phyloP scores from a whole-genome alignment of 352 stramenopile genomes.

The Phytophthora hibernalis region DNA sequence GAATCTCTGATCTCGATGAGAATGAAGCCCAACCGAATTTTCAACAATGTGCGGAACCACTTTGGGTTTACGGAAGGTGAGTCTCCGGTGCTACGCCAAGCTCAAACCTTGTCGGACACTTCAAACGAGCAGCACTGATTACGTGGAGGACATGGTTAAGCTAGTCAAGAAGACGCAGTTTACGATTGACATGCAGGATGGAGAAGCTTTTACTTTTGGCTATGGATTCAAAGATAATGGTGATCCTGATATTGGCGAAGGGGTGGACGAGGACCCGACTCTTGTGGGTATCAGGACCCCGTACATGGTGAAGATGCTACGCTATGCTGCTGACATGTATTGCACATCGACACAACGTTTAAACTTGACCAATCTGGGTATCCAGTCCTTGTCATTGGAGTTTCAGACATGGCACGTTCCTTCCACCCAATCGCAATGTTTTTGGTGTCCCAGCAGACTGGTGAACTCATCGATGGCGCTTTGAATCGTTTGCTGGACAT shows the following conservation, averaged over 20 bases:
- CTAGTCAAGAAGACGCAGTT: slow-evolving; percentile 3
- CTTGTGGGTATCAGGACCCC: background rate
- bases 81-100: background rate
- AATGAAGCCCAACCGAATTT: background rate
- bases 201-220: background rate
- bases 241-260: background rate
- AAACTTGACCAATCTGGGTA: slow-evolving; percentile 1
- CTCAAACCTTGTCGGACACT: background rate
- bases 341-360: background rate
- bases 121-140: background rate
- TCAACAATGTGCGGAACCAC: background rate
- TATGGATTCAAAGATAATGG: background rate
- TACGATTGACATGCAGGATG: background rate
- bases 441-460: background rate
- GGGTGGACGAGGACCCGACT: background rate
- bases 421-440: background rate
- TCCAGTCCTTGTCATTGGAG: background rate
- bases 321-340: background rate
- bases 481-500: too few species aligned
- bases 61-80: background rate
- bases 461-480: too few species aligned
- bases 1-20: background rate
- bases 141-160: slow-evolving; percentile 2
- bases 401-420: background rate
- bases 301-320: slow-evolving; percentile 2